Conservation (phyloP, 225 moss, liverwort and hornwort genomes). For the Sphagnum contortum region DNA sequence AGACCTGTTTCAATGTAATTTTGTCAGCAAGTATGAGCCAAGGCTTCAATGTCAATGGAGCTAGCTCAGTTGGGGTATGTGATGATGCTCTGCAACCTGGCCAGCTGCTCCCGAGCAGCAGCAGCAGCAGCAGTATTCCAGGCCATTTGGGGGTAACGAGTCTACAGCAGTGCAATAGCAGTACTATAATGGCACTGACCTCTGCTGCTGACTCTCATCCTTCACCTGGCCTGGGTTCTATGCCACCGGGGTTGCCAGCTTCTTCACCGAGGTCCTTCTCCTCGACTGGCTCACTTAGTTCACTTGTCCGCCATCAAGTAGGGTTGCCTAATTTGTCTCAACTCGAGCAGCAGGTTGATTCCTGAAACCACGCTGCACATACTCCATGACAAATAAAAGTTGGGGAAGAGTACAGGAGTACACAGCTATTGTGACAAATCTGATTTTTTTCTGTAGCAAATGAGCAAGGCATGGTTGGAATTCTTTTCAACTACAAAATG, state of each 20-base stretch:
- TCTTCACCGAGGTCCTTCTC: slow-evolving; percentile 37
- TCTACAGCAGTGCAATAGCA: slow-evolving; percentile 12
- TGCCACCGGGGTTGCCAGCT: slow-evolving; percentile 18
- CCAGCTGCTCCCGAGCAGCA: too few relatives aligned
- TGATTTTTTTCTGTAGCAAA: too few relatives aligned
- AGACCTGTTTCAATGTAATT: not conserved
- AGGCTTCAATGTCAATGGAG: too few relatives aligned
- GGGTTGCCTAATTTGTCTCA: slow-evolving; percentile 7
- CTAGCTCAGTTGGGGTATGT: too few relatives aligned
- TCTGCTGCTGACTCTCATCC: slow-evolving; percentile 20
- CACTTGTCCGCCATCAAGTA: slow-evolving; percentile 3
- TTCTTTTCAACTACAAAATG: too few relatives aligned
- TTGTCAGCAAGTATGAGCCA: not conserved
- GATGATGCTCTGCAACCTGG: too few relatives aligned
- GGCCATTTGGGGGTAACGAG: slow-evolving; percentile 8
- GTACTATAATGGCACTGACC: slow-evolving; percentile 11
- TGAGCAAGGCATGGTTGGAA: too few relatives aligned
- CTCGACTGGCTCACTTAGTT: slow-evolving; percentile 14
- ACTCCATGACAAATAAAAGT: too few relatives aligned
- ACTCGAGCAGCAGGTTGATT: slow-evolving; percentile 22
- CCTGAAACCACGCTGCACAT: slow-evolving; percentile 22
- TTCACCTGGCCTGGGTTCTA: slow-evolving; percentile 26
- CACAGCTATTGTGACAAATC: too few relatives aligned
- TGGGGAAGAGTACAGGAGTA: not conserved
- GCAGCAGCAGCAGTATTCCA: too few relatives aligned